These are phyloP conservation scores for Phyllosticta citribraziliensis DNA, from an alignment of 2,329 filamentous ascomycete species.

Conservation along the genomic window DNA sequence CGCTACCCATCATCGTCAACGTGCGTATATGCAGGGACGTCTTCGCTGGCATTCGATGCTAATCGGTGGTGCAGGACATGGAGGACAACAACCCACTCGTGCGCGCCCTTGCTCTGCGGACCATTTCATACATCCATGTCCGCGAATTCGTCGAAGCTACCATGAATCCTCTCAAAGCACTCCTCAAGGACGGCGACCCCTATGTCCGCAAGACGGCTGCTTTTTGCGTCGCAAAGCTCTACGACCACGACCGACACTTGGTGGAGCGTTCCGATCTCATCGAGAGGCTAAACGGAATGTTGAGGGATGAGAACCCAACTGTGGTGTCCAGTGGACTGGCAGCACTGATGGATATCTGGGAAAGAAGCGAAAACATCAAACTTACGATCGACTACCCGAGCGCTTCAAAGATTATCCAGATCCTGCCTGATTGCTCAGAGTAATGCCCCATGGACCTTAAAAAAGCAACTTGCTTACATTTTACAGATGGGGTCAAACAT, in stretches of 20 bases:
- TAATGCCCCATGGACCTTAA: slow-evolving; percentile 38
- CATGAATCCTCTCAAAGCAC: slow-evolving; percentile 68
- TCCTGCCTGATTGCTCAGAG: slow-evolving; percentile 94
- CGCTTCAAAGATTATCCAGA: slow-evolving; percentile 95
- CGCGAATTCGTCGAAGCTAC: slow-evolving; percentile 90
- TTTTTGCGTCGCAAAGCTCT: slow-evolving; percentile 93
- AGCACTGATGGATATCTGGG: slow-evolving; percentile 94
- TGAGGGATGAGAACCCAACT: slow-evolving; percentile 93
- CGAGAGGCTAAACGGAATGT: slow-evolving; percentile 76
- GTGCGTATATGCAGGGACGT: slow-evolving; percentile 41
- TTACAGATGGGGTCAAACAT: slow-evolving; percentile 89
- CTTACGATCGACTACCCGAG: slow-evolving; percentile 96
- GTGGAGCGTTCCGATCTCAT: slow-evolving; percentile 90
- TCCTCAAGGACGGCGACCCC: slow-evolving; percentile 79
- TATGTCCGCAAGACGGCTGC: slow-evolving; percentile 97
- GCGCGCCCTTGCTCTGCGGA: slow-evolving; percentile 81
- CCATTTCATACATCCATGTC: slow-evolving; percentile 96
- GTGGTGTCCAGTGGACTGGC: slow-evolving; percentile 92
- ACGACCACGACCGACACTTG: slow-evolving; percentile 86
- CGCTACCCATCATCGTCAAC: slow-evolving; percentile 75
- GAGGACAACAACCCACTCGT: slow-evolving; percentile 87
- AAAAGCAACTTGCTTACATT: slow-evolving; percentile 14
- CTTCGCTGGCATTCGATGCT: background rate
- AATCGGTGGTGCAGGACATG: slow-evolving; percentile 59
- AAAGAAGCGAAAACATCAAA: slow-evolving; percentile 92